Base-by-base conservation (phyloP, 148 eudicot genomes). In the Persicaria tinctoria region DNA sequence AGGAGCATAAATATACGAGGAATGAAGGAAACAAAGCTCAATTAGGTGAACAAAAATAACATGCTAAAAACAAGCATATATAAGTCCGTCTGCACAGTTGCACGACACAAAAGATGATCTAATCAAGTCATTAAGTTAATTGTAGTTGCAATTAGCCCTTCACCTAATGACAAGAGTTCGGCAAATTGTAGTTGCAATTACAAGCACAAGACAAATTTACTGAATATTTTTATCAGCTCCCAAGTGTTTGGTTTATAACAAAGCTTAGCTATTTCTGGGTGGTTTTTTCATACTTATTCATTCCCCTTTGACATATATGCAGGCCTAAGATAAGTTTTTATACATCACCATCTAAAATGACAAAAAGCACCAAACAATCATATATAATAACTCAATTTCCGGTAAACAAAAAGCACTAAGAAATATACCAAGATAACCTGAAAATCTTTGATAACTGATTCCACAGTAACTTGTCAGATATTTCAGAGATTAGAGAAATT, bases 251-350 rank as follows among this genome's bases (percentile, higher is more conserved):
- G 17, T 56, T n/a, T 57, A 57, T 57, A 57, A 7, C 8, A 17
- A 57, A 62, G 46, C 68, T 62, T 38, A 66, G 70, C 70, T 66
- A 48, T 66, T 66, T 13, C 10, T 38, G 47, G 17, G 70, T 66
- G 27, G 70, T 50, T 69, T 70, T 53, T 53, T 59, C 27, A 76
- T 80, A 18, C 62, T 66, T 72, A 77, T 77, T 74, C 80, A 77
- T 74, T 74, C 79, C 63, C 76, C 74, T 73, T 59, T 70, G 70
- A 60, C 78, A 74, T 66, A 66, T 38, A 76, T 79, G 78, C 79
- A 62, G 47, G 56, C 69, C 56, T 62, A 69, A 9, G 83, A 83
- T 83, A 80, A 83, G 71, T 56, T 83, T 71, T 49, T 83, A 57
- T 77, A 75, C 74, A 64, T 41, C 46, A 63, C 8, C 9, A 27